A percentile compares a stretch with the other conserved stretches of the same genome.
phyloP scores from a whole-genome alignment of 179 eudicot species.

The Sideroxylon spinosum region DNA sequence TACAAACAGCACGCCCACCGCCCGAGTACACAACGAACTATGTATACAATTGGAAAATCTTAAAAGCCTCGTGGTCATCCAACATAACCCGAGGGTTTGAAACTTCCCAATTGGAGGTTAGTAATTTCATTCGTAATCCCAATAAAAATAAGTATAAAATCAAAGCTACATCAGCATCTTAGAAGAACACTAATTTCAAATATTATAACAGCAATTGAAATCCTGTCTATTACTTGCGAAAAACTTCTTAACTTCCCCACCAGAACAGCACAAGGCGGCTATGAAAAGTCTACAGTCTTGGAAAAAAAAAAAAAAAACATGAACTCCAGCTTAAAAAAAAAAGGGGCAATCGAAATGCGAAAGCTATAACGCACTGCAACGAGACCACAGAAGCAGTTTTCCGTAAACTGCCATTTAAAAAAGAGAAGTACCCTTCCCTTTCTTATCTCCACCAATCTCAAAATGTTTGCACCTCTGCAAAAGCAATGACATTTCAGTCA shows the following conservation, averaged over 20 bases:
- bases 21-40: too few species aligned
- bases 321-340: not conserved
- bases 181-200: not conserved
- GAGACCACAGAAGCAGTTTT: not conserved
- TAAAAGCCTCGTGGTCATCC: too few species aligned
- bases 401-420: slow-evolving; percentile 20
- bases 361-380: not conserved
- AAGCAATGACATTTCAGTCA: too few species aligned
- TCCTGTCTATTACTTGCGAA: not conserved
- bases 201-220: not conserved
- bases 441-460: slow-evolving; percentile 56
- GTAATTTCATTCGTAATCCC: not conserved
- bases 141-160: not conserved
- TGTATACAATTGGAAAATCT: too few species aligned
- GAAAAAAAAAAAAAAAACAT: not conserved
- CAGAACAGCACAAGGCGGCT: not conserved
- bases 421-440: slow-evolving; percentile 45
- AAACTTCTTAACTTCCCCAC: not conserved
- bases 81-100: too few species aligned
- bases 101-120: too few species aligned
- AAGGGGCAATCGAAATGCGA: not conserved
- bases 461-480: slow-evolving; percentile 54
- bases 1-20: too few species aligned
- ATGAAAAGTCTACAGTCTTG: not conserved
- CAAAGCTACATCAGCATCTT: not conserved